Evolutionary conservation across 2,329 filamentous ascomycete species (phyloP), one percentile per base, ranked within the genome.

Genomic region (Talaromyces sp.): DNA sequence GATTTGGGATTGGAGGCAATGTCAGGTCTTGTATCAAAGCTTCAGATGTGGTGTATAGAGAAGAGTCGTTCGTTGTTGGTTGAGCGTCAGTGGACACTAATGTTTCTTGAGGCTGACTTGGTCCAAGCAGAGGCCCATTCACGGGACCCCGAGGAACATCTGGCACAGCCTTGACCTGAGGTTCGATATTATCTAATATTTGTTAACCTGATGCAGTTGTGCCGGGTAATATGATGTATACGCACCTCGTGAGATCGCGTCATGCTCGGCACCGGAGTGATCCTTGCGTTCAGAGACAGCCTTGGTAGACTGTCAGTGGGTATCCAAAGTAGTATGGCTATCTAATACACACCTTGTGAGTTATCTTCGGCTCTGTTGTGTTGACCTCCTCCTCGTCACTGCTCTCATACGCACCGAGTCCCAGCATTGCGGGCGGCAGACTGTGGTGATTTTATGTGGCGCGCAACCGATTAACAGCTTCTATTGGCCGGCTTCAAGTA

Each of bases 21-120:
- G 85, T 88, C 59, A 88, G 77, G 65, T 83, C 81, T 62, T 82
- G 83, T 17, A 86, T 74, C 21, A 81, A 70, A 49, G 79, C 71
- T 61, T 82, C 81, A 55, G 74, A 76, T 51, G 75, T 70, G 17
- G 80, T 78, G 65, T 82, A 82, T 14, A 81, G 80, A 26, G 82
- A 84, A 68, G 74, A 58, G 43, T 60, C 68, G 64, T 62, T 63
- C 66, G 60, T 46, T 58, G 57, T 29, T 43, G 58, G 54, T 52
- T 55, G 64, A 62, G n/a, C 55, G 17, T 41, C 60, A 50, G 38
- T 55, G 2, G 64, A 60, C 19, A 64, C 43, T 46, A 58, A 58
- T 10, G 62, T 63, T 29, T 66, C 67, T 56, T 69, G 61, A 29
- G 67, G 66, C 54, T 73, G 71, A 38, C 68, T 68, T 51, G 76